phyloP scores from a whole-genome alignment of 2,329 filamentous ascomycete species.

The Capronia epimyces region DNA sequence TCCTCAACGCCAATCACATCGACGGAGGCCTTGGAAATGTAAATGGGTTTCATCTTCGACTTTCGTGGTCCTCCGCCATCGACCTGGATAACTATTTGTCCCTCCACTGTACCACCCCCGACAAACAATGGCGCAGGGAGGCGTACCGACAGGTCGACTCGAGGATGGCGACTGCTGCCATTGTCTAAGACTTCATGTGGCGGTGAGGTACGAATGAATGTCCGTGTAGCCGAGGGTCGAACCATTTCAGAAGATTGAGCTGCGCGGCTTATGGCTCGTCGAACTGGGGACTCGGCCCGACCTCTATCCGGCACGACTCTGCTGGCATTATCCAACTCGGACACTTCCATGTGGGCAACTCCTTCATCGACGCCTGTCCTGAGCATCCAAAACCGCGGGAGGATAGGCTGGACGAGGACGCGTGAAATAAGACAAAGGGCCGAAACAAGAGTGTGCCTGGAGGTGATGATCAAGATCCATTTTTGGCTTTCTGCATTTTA shows the following conservation, averaged over 20 bases:
- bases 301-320: conserved; percentile 41
- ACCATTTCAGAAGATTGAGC: conserved; percentile 40
- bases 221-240: conserved; percentile 44
- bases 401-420: conserved; percentile 27
- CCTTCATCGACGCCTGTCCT: conserved; percentile 21
- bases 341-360: conserved; percentile 27
- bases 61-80: conserved; percentile 42
- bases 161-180: conserved; percentile 45
- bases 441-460: too few relatives aligned
- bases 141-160: conserved; percentile 47
- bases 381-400: conserved; percentile 16
- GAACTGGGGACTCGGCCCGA: conserved; percentile 46
- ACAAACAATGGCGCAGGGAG: conserved; percentile 49
- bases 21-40: conserved; percentile 46
- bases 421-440: too few relatives aligned
- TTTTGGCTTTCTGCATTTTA: too few relatives aligned
- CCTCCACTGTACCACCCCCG: conserved; percentile 52
- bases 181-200: conserved; percentile 48
- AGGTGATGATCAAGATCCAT: too few relatives aligned
- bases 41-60: conserved; percentile 38
- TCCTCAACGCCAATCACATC: conserved; percentile 52
- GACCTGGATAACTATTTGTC: conserved; percentile 44
- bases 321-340: conserved; percentile 16
- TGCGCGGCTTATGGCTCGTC: conserved; percentile 40
- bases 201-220: conserved; percentile 44